Conservation (phyloP, 257 asterid species). For the Nicotiana noctiflora region DNA sequence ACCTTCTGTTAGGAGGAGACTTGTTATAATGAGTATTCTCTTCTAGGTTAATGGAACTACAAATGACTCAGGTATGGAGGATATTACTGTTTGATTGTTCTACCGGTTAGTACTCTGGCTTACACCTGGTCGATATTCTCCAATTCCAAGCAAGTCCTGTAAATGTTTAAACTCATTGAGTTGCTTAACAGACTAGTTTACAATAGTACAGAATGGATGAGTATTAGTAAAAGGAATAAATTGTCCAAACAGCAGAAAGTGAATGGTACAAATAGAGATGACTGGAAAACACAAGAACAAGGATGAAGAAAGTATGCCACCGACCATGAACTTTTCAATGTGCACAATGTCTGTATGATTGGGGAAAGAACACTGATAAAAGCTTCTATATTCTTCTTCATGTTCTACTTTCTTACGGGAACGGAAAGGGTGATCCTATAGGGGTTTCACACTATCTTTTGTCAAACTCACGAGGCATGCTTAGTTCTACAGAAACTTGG, state of each 20-base stretch:
- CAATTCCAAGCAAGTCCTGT: conserved; percentile 97
- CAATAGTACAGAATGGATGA: not conserved
- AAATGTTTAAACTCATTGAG: conserved; percentile 14
- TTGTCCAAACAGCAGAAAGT: not conserved
- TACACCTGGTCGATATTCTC: conserved; percentile 77
- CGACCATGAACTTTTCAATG: not conserved
- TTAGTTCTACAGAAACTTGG: not conserved
- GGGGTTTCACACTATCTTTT: not conserved
- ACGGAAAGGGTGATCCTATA: not conserved
- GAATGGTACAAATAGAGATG: not conserved
- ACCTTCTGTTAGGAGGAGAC: not conserved
- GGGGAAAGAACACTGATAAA: not conserved
- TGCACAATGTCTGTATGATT: not conserved
- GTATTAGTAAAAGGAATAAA: not conserved
- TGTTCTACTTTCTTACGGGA: not conserved
- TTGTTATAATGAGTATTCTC: not conserved
- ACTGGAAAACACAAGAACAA: not conserved
- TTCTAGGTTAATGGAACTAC: not conserved
- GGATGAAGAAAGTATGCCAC: not conserved
- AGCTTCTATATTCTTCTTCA: not conserved
- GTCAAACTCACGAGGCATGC: not conserved
- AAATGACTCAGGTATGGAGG: not conserved
- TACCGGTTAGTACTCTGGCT: conserved; percentile 31
- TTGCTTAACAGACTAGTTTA: conserved; percentile 6
- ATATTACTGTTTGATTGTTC: not conserved